phyloP scores from a whole-genome alignment of 2,329 filamentous ascomycete species.

The Penicillium psychrosexuale region DNA sequence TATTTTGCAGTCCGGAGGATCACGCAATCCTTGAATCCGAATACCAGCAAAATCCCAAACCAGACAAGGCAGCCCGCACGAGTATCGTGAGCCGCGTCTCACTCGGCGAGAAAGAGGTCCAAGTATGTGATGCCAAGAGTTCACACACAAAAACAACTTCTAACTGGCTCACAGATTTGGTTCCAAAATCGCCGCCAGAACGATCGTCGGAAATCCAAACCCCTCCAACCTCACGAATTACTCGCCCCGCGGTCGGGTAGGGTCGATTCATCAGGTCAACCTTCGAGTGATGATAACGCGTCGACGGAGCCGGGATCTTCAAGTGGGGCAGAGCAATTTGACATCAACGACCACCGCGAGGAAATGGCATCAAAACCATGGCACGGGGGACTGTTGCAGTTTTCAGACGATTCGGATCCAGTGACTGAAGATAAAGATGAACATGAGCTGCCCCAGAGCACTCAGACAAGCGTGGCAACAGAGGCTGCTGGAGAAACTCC shows the following conservation, averaged over 20 bases:
- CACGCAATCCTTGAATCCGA: constrained; percentile 84
- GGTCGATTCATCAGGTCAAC: constrained; percentile 28
- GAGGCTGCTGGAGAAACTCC: constrained; percentile 26
- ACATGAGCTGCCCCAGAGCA: constrained; percentile 25
- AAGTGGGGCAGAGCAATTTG: constrained; percentile 29
- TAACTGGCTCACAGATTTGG: constrained; percentile 68
- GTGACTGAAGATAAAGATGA: constrained; percentile 29
- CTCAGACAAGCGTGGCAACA: constrained; percentile 33
- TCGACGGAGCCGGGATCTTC: constrained; percentile 28
- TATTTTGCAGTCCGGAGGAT: constrained; percentile 68
- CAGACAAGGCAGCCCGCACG: constrained; percentile 82
- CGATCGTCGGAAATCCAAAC: constrained; percentile 82
- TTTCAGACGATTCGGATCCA: constrained; percentile 25
- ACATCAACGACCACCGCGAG: constrained; percentile 21
- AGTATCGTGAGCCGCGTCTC: constrained; percentile 82
- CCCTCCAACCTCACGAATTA: constrained; percentile 74
- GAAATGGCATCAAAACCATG: constrained; percentile 20
- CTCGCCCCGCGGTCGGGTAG: constrained; percentile 40
- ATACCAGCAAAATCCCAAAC: constrained; percentile 81
- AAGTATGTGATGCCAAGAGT: constrained; percentile 59
- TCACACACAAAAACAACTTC: constrained; percentile 27
- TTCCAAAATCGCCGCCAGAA: constrained; percentile 95
- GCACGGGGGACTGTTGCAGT: constrained; percentile 23
- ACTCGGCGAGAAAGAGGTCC: constrained; percentile 91
- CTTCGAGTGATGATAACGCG: constrained; percentile 29